Evolutionary conservation across 108 stramenopile genomes (phyloP).

Genomic region (Craspedostauros australis): DNA sequence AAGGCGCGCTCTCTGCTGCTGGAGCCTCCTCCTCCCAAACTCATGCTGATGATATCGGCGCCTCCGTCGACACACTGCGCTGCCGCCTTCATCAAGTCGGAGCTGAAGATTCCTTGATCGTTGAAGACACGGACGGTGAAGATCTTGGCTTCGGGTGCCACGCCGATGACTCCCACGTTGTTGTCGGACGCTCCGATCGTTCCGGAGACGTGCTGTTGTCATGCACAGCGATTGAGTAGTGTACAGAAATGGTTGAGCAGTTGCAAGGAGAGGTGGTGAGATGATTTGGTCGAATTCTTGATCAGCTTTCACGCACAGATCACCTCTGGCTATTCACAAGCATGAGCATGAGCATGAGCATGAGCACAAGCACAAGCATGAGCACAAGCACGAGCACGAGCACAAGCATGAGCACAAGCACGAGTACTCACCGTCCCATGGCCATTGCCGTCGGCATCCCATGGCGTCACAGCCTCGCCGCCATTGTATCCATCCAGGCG

Average conservation of each 20-base stretch:
- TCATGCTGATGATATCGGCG: conserved; percentile 44
- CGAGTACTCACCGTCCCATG: conserved; percentile 9
- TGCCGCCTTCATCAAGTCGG: conserved; percentile 30
- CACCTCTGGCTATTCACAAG: no score
- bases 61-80: conserved; percentile 33
- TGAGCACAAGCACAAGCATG: conserved; percentile 30
- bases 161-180: conserved; percentile 44
- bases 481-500: background rate
- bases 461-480: background rate
- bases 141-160: conserved; percentile 16
- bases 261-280: no score
- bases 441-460: background rate
- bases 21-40: conserved; percentile 28
- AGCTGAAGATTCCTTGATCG: conserved; percentile 20
- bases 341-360: no score
- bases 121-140: conserved; percentile 33
- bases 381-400: no score
- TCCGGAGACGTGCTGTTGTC: no score
- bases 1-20: background rate
- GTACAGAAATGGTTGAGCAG: no score
- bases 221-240: no score
- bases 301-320: no score
- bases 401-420: background rate
- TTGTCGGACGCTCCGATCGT: conserved; percentile 51
- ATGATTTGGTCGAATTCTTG: no score